These are phyloP conservation scores for Dryas alaskensis DNA, from an alignment of 306 rosid species.

Conservation along the genomic window DNA sequence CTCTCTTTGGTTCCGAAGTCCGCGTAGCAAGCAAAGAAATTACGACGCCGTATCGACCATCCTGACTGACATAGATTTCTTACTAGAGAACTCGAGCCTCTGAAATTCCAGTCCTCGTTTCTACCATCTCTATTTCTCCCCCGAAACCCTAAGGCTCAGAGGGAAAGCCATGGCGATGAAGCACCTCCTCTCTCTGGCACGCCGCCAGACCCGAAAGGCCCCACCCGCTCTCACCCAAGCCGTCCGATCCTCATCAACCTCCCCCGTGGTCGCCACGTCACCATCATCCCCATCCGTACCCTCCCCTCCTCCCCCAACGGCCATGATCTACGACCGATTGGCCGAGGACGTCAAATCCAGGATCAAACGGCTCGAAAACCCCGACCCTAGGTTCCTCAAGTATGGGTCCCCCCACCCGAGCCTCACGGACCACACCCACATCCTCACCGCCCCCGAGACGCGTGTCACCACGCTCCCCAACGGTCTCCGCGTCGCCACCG, in stretches of 20 bases:
- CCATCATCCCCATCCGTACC: conserved; percentile 28
- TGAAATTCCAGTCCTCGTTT: background rate
- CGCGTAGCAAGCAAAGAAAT: too few relatives aligned
- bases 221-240: conserved; percentile 28
- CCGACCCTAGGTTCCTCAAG: conserved; percentile 85
- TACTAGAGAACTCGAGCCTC: background rate
- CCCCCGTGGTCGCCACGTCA: conserved; percentile 43
- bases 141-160: conserved; percentile 48
- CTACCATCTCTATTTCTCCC: background rate
- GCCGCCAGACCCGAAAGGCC: conserved; percentile 43
- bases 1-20: too few relatives aligned
- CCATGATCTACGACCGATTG: conserved; percentile 87
- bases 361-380: conserved; percentile 67
- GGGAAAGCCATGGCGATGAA: conserved; percentile 60
- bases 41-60: too few relatives aligned
- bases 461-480: conserved; percentile 76
- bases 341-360: conserved; percentile 72
- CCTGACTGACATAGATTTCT: background rate
- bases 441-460: conserved; percentile 85
- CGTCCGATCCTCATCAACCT: conserved; percentile 43
- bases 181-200: conserved; percentile 65
- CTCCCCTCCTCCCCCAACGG: conserved; percentile 69
- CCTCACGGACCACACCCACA: conserved; percentile 55
- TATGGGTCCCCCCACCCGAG: conserved; percentile 81
- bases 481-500: conserved; percentile 89